Evolutionary conservation across 805 yeast species (phyloP).

Genomic region (Kodamaea sagamina): DNA sequence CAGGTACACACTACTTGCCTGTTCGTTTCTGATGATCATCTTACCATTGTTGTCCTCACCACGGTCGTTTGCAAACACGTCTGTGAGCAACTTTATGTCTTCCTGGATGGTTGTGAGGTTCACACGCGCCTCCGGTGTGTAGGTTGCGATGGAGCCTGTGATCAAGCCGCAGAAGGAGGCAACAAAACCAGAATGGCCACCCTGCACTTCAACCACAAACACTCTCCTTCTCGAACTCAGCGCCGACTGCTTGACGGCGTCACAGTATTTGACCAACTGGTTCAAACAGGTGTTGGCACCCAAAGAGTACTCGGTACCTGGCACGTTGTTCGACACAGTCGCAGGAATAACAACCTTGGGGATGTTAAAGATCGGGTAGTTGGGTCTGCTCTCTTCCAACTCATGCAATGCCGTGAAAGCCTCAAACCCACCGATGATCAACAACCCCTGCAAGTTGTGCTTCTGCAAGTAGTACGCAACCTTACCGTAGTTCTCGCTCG

Average conservation of each 20-base stretch:
- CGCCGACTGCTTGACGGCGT: constrained; percentile 77
- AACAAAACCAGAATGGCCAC: constrained; percentile 80
- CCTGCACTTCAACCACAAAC: constrained; percentile 81
- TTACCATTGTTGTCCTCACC: constrained; percentile 73
- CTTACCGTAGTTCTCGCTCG: constrained; percentile 66
- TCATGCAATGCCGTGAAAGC: constrained; percentile 72
- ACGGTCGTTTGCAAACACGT: constrained; percentile 58
- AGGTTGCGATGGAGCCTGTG: constrained; percentile 72
- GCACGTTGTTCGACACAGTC: constrained; percentile 77
- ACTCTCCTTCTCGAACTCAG: constrained; percentile 76
- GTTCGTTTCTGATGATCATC: constrained; percentile 64
- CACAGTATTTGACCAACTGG: constrained; percentile 70
- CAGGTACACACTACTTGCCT: constrained; percentile 66
- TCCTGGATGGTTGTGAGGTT: constrained; percentile 59
- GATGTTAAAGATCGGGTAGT: constrained; percentile 70
- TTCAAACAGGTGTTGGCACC: constrained; percentile 79
- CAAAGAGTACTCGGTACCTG: constrained; percentile 77
- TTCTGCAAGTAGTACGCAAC: constrained; percentile 74
- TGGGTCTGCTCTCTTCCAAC: constrained; percentile 57
- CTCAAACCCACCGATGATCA: constrained; percentile 81
- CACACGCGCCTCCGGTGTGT: constrained; percentile 74
- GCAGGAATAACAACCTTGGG: constrained; percentile 82
- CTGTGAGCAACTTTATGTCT: constrained; percentile 63
- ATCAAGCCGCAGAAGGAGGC: constrained; percentile 70
- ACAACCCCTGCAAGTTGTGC: constrained; percentile 66